Evolutionary conservation across 1,284 basidiomycete species (phyloP).

Genomic region (Mycosarcoma mackinlayi): DNA sequence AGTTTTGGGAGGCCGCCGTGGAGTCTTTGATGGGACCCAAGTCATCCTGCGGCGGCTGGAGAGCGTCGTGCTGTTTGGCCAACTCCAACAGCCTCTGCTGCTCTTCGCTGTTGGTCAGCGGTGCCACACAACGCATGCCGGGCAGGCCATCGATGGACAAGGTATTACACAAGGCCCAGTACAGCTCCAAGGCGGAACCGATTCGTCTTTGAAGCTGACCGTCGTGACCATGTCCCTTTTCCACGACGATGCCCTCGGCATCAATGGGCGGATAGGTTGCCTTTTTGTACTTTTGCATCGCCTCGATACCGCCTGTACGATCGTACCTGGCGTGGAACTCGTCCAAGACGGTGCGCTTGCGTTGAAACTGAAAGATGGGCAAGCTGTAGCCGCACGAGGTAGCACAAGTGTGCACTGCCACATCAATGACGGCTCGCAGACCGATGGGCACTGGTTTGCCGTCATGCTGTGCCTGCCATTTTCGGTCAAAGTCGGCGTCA

Average conservation of each 20-base stretch:
- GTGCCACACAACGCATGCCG: conserved; percentile 7
- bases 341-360: conserved; percentile 3
- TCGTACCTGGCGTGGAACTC: not conserved
- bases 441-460: conserved; percentile 6
- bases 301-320: conserved; percentile 1
- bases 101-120: not conserved
- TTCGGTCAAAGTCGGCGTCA: not conserved
- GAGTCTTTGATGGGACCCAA: not conserved
- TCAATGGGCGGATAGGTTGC: not conserved
- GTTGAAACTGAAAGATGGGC: conserved; percentile 10
- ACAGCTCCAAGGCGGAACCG: conserved; percentile 5
- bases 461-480: not conserved
- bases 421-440: conserved; percentile 14
- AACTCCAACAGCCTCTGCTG: not conserved
- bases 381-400: conserved; percentile 16
- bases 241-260: conserved; percentile 7
- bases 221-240: not conserved
- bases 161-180: conserved; percentile 6
- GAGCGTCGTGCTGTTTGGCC: conserved; percentile 1
- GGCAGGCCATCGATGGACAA: conserved; percentile 14
- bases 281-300: not conserved
- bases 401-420: conserved; percentile 6
- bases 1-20: too few species aligned
- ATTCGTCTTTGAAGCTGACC: not conserved
- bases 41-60: conserved; percentile 1